phyloP scores from a whole-genome alignment of 2,329 filamentous ascomycete species.

The Chrysoporthe deuterocubensis region DNA sequence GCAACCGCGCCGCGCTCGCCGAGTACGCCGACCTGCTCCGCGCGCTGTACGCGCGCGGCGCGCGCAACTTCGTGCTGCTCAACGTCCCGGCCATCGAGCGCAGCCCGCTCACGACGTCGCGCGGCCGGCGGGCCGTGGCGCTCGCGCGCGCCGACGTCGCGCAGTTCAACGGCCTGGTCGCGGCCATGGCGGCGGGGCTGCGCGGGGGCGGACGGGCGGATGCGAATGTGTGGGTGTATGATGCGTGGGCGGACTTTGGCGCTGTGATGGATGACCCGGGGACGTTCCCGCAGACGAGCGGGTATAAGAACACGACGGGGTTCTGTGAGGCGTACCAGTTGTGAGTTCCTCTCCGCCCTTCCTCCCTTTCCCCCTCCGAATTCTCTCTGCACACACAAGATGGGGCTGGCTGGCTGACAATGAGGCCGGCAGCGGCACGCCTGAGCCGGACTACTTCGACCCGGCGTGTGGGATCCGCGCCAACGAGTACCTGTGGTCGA shows the following conservation, averaged over 20 bases:
- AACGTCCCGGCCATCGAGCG: conserved; percentile 62
- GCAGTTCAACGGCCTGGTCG: conserved; percentile 55
- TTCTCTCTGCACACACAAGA: too few species aligned
- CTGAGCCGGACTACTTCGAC: conserved; percentile 44
- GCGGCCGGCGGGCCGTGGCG: conserved; percentile 40
- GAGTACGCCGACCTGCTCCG: conserved; percentile 46
- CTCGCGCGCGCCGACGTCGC: conserved; percentile 49
- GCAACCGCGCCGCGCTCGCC: conserved; percentile 38
- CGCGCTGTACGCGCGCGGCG: conserved; percentile 53
- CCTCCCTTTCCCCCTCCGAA: too few species aligned
- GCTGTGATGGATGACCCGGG: conserved; percentile 56
- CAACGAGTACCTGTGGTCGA: conserved; percentile 69
- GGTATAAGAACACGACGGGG: conserved; percentile 57
- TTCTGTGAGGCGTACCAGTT: conserved; percentile 60
- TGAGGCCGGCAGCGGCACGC: conserved; percentile 46
- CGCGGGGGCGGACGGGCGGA: conserved; percentile 23
- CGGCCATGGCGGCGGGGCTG: conserved; percentile 43
- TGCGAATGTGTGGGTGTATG: conserved; percentile 56
- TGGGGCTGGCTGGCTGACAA: not conserved
- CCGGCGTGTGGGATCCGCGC: conserved; percentile 57
- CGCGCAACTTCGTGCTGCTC: conserved; percentile 60
- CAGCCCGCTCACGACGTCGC: conserved; percentile 50
- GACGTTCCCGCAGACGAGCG: conserved; percentile 47
- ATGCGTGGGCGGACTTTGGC: conserved; percentile 55
- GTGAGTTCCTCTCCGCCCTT: conserved; percentile 40